Evolutionary conservation across 2,329 filamentous ascomycete genomes (phyloP).

Genomic region (Anthostomella pinea): DNA sequence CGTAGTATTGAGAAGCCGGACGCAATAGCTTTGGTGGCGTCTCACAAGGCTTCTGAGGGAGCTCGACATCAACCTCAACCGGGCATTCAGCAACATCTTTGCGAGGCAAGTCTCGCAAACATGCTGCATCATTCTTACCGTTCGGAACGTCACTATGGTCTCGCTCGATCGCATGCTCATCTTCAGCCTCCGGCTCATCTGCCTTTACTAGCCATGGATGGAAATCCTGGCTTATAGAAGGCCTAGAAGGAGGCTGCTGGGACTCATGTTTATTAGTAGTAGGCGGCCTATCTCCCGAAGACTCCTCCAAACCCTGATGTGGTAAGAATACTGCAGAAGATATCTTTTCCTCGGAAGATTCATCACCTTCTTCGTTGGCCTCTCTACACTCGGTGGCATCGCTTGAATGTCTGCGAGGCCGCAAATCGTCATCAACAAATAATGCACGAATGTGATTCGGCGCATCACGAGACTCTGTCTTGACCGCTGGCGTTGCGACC

Average conservation of each 20-base stretch:
- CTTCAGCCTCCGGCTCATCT: conserved; percentile 45
- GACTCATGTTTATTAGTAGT: conserved; percentile 25
- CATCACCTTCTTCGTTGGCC: conserved; percentile 48
- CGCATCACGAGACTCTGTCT: conserved; percentile 6
- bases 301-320: conserved; percentile 58
- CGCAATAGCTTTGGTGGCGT: conserved; percentile 34
- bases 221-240: conserved; percentile 35
- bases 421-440: conserved; percentile 10
- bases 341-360: conserved; percentile 79
- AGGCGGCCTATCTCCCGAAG: conserved; percentile 29
- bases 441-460: conserved; percentile 9
- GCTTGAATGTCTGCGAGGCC: conserved; percentile 36
- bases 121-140: conserved; percentile 22
- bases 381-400: conserved; percentile 39
- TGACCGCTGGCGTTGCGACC: conserved; percentile 6
- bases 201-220: conserved; percentile 59
- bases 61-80: conserved; percentile 43
- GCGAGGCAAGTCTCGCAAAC: conserved; percentile 32
- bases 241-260: conserved; percentile 30
- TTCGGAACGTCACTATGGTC: conserved; percentile 28
- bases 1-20: conserved; percentile 42
- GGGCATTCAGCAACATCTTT: conserved; percentile 39
- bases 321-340: conserved; percentile 82
- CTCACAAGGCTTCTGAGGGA: conserved; percentile 31
- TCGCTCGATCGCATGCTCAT: conserved; percentile 33